Evolutionary conservation across 1,284 basidiomycete genomes (phyloP), one percentile per base, ranked within the genome.

Genomic region (Ganoderma boninense): DNA sequence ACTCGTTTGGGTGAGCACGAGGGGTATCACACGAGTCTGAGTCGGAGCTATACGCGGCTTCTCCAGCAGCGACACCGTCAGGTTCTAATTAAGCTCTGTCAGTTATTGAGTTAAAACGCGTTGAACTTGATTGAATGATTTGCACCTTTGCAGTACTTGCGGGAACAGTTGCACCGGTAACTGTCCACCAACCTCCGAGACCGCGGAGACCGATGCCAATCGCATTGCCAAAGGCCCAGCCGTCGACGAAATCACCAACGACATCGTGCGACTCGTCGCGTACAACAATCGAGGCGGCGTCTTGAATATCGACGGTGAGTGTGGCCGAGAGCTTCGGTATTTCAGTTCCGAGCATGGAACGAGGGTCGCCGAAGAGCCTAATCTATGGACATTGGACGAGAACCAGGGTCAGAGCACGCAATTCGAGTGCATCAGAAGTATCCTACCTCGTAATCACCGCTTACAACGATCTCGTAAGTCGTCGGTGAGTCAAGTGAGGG

Each of bases 321-420:
- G 80, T 82, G 68, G 93, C 79, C 26, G 80, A 85, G 70, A 92
- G 83, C 14, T 85, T 81, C 0, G 93, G 91, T 13, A 82, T 71
- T 1, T 84, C 80, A 18, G 79, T 82, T 5, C 80, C 60, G 23
- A 62, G 80, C 38, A 80, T 75, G 20, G 78, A 79, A 49, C 76
- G 79, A 2, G 93, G 92, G 76, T 93, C 92, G 11, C 93, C 94
- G 76, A 95, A 95, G 23, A 95, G 83, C 68, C 93, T 83, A 69
- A 95, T 94, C 92, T 94, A 43, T 38, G 38, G 38, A 38, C 16
- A 60, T 73, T 46, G 63, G 18, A 4, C 4, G n/a, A 26, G 26
- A 43, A 43, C 38, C 32, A 35, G 62, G 62, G 42, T 72, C 26
- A 70, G 57, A 20, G 23, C 6, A 57, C 59, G n/a, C 64, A 62